phyloP scores from a whole-genome alignment of 495 filamentous ascomycete species.

The Delitschia confertaspora region DNA sequence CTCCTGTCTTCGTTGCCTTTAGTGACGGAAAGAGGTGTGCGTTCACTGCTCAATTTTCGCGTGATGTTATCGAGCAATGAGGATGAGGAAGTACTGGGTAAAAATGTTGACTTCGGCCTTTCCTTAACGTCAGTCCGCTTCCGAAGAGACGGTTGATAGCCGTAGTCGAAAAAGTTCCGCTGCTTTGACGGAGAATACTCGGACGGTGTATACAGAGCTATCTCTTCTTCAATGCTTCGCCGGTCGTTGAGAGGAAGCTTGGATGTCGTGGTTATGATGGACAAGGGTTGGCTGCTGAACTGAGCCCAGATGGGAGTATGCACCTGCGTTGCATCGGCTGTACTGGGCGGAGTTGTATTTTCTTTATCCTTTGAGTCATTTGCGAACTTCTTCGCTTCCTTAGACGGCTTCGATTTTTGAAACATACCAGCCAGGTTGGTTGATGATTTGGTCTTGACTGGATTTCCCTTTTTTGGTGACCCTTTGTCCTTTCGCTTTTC shows the following conservation, averaged over 20 bases:
- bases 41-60: conserved; percentile 21
- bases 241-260: conserved; percentile 36
- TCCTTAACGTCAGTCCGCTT: conserved; percentile 32
- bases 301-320: conserved; percentile 72
- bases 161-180: conserved; percentile 52
- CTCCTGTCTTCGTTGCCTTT: conserved; percentile 17
- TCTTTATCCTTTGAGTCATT: conserved; percentile 63
- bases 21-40: conserved; percentile 15
- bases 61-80: conserved; percentile 19
- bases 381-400: conserved; percentile 38
- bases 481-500: conserved; percentile 28
- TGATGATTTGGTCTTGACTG: conserved; percentile 78
- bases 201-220: conserved; percentile 51
- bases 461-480: conserved; percentile 39
- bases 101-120: conserved; percentile 48
- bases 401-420: conserved; percentile 51
- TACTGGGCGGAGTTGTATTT: conserved; percentile 54
- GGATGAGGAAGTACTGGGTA: conserved; percentile 25
- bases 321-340: conserved; percentile 38
- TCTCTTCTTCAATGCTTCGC: conserved; percentile 47
- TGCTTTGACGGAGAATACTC: conserved; percentile 57
- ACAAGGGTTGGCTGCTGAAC: conserved; percentile 45
- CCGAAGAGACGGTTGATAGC: conserved; percentile 48
- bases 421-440: conserved; percentile 65
- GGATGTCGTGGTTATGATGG: conserved; percentile 35